Evolutionary conservation across 2,329 filamentous ascomycete species (phyloP).

Genomic region (Apiospora marii): DNA sequence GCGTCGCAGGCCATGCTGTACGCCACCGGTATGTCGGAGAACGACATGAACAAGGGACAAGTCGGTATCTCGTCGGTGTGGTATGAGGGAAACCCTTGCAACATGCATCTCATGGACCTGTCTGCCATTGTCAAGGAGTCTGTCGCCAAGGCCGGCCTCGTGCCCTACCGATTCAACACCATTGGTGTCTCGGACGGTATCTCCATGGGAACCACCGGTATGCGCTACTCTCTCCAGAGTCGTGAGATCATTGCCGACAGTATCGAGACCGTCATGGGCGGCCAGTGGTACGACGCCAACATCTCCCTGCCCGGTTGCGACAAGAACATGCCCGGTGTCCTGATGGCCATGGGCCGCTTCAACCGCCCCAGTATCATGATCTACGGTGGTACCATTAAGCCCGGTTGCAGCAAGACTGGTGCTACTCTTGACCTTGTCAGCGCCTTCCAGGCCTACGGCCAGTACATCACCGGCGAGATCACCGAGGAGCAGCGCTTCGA

Average conservation of each 20-base stretch:
- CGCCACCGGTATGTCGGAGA: slow-evolving; percentile 86
- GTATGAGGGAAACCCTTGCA: slow-evolving; percentile 98
- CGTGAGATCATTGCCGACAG: slow-evolving; percentile 96
- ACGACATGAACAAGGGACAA: slow-evolving; percentile 95
- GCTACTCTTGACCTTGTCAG: slow-evolving; percentile 91
- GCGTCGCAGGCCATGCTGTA: slow-evolving; percentile 99
- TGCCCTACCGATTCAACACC: slow-evolving; percentile 98
- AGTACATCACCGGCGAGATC: slow-evolving; percentile 92
- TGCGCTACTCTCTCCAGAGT: slow-evolving; percentile 94
- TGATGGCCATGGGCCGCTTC: slow-evolving; percentile 94
- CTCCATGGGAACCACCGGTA: slow-evolving; percentile 97
- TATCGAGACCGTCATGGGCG: slow-evolving; percentile 91
- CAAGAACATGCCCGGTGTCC: slow-evolving; percentile 95
- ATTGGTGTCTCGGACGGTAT: slow-evolving; percentile 97
- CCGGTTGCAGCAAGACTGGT: slow-evolving; percentile 82
- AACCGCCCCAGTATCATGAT: slow-evolving; percentile 98
- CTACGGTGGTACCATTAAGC: slow-evolving; percentile 93
- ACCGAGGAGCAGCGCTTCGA: slow-evolving; percentile 91
- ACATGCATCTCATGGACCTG: slow-evolving; percentile 96
- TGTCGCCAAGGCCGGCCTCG: slow-evolving; percentile 74
- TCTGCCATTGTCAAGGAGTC: slow-evolving; percentile 75
- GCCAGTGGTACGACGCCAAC: slow-evolving; percentile 91
- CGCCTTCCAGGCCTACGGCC: slow-evolving; percentile 96
- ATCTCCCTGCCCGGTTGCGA: slow-evolving; percentile 94
- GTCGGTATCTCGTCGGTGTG: slow-evolving; percentile 98